Base-by-base conservation (phyloP, 2,329 filamentous ascomycete species). In the Colletotrichum limetticola region DNA sequence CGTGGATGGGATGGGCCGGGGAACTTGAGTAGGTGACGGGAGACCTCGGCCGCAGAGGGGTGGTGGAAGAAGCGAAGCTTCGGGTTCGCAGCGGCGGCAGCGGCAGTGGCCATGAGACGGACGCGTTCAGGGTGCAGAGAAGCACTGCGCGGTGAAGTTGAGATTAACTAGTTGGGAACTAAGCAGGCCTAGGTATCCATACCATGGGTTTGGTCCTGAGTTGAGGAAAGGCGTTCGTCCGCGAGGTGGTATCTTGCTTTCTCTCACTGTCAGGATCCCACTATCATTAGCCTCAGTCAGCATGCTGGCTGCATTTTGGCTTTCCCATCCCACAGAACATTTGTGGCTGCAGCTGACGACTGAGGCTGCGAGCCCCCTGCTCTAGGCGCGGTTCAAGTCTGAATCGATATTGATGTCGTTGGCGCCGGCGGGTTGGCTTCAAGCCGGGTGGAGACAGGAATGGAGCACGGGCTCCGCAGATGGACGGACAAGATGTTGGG, bases 401-500 rank as follows among this genome's bases (percentile, higher is more conserved):
- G 37, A 28, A 22, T 56, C 11, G 62, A 37, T 32, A 35, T 28
- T 28, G 59, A 24, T 69, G 66, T 69, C 53, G 66, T 70, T 65
- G 55, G 49, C 46, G 53, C 16, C 24, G 58, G 30, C 22, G 19
- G n/a, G 4, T 60, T 37, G 58, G 42, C 22, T 35, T 32, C 42
- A 65, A 30, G 35, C 46, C 24, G 35, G 11, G 24, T 42, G 37
- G 37, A 42, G 32, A 9, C 28, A 5, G n/a, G 53, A 30, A 35
- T 19, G 24, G 8, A 52, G 66, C 66, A 70, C 66, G 70, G 71
- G 52, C 42, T 62, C 68, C 68, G 52, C 49, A 58, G 69, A 63
- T 66, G 32, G 71, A 78, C 82, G 83, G 83, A 83, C 81, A 83
- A 83, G 77, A 78, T 83, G 82, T 84, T 84, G 83, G 83, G 83